These are phyloP conservation scores for Wickerhamomyces bovis DNA, from an alignment of 805 yeast species.

Conservation along the genomic window DNA sequence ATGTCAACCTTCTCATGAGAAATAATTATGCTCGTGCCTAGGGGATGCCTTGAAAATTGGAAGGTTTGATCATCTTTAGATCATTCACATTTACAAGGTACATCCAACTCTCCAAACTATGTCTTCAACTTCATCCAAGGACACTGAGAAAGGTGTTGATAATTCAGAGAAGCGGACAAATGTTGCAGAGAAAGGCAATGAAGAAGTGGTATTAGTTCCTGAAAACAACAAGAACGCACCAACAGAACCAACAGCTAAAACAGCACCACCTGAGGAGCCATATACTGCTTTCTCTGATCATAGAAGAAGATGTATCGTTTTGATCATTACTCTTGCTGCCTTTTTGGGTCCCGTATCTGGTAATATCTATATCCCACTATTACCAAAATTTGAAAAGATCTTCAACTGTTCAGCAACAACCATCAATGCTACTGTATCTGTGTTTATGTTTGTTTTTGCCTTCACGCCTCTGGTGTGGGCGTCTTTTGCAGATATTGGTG, in stretches of 20 bases:
- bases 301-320: slow-evolving; percentile 30
- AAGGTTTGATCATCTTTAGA: too few species aligned
- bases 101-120: too few species aligned
- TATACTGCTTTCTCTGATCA: slow-evolving; percentile 29
- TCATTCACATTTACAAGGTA: too few species aligned
- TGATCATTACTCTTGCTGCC: slow-evolving; percentile 41
- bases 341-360: slow-evolving; percentile 53
- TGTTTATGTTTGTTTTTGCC: slow-evolving; percentile 51
- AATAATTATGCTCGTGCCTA: too few species aligned
- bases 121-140: neutral
- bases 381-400: slow-evolving; percentile 37
- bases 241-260: neutral
- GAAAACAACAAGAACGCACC: neutral
- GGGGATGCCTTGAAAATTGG: too few species aligned
- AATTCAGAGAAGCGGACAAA: neutral
- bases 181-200: neutral
- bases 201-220: neutral
- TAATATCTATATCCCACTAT: slow-evolving; percentile 49
- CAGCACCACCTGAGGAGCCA: slow-evolving; percentile 1
- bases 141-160: neutral
- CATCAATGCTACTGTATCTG: slow-evolving; percentile 51
- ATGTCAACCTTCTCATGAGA: too few species aligned
- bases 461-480: slow-evolving; percentile 55
- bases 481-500: slow-evolving; percentile 47
- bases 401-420: slow-evolving; percentile 36